Evolutionary conservation across 495 filamentous ascomycete species (phyloP).

Genomic region (Pyrenula aspistea): DNA sequence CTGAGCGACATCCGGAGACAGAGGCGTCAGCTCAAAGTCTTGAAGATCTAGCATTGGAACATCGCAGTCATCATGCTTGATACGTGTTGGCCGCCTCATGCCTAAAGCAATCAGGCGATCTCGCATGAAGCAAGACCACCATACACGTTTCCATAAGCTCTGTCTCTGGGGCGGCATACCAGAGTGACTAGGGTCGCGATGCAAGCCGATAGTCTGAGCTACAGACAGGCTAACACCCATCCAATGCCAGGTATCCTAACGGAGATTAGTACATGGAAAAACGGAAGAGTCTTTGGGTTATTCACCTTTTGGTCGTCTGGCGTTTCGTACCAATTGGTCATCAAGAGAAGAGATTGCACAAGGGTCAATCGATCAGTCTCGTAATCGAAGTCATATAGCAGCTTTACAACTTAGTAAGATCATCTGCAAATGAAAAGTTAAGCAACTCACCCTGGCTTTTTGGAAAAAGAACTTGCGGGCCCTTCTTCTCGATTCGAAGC

Average conservation of each 20-base stretch:
- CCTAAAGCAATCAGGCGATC: constrained; percentile 80
- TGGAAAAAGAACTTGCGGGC: constrained; percentile 73
- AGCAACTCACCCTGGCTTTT: constrained; percentile 41
- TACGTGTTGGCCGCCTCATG: constrained; percentile 77
- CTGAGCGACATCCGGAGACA: constrained; percentile 50
- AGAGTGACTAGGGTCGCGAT: constrained; percentile 62
- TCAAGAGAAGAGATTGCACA: constrained; percentile 72
- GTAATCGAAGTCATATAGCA: constrained; percentile 78
- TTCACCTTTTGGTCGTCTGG: constrained; percentile 75
- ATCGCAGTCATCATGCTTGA: constrained; percentile 82
- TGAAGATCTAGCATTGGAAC: constrained; percentile 74
- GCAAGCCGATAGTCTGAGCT: constrained; percentile 72
- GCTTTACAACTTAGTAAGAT: constrained; percentile 11
- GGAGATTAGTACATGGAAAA: neutral
- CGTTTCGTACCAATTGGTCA: constrained; percentile 89
- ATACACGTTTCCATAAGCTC: constrained; percentile 79
- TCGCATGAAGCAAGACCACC: constrained; percentile 90
- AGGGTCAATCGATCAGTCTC: constrained; percentile 70
- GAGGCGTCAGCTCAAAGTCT: constrained; percentile 67
- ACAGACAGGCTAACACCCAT: constrained; percentile 78
- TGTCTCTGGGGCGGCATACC: constrained; percentile 58
- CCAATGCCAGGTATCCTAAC: constrained; percentile 62
- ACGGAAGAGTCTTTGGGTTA: neutral
- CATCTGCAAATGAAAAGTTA: neutral
- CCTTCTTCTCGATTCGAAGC: constrained; percentile 56